Evolutionary conservation across 1,284 basidiomycete species (phyloP).

Genomic region (Ustilago crameri): DNA sequence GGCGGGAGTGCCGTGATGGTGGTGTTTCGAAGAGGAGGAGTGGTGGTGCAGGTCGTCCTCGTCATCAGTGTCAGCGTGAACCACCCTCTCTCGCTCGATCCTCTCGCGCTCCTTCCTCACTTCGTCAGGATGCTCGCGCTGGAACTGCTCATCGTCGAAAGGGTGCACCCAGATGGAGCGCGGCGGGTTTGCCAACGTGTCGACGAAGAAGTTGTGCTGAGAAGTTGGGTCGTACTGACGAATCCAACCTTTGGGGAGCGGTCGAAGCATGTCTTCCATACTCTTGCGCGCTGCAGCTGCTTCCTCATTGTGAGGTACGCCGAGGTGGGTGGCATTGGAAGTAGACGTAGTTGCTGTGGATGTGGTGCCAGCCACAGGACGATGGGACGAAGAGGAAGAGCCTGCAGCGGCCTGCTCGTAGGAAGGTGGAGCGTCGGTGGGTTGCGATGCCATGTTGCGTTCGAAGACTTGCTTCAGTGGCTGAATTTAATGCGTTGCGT

Average conservation of each 20-base stretch:
- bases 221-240: constrained; percentile 59
- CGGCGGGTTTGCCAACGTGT: constrained; percentile 63
- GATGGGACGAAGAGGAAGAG: constrained; percentile 7
- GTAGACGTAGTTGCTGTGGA: constrained; percentile 10
- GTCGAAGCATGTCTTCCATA: constrained; percentile 54
- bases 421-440: constrained; percentile 34
- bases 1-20: neutral
- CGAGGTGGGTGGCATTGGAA: constrained; percentile 8
- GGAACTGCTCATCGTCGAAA: constrained; percentile 52
- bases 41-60: constrained; percentile 25
- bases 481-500: neutral
- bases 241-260: constrained; percentile 60
- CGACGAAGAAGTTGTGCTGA: constrained; percentile 62
- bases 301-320: constrained; percentile 14
- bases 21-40: neutral
- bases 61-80: constrained; percentile 51
- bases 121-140: constrained; percentile 37
- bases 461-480: neutral
- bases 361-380: constrained; percentile 8
- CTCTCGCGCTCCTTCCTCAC: constrained; percentile 22
- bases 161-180: constrained; percentile 68
- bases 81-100: constrained; percentile 23
- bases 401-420: constrained; percentile 29
- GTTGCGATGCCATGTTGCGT: constrained; percentile 20
- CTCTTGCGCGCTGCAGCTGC: constrained; percentile 24